These are phyloP conservation scores for Limonium bicolor DNA, from an alignment of 148 eudicot species.

Conservation along the genomic window DNA sequence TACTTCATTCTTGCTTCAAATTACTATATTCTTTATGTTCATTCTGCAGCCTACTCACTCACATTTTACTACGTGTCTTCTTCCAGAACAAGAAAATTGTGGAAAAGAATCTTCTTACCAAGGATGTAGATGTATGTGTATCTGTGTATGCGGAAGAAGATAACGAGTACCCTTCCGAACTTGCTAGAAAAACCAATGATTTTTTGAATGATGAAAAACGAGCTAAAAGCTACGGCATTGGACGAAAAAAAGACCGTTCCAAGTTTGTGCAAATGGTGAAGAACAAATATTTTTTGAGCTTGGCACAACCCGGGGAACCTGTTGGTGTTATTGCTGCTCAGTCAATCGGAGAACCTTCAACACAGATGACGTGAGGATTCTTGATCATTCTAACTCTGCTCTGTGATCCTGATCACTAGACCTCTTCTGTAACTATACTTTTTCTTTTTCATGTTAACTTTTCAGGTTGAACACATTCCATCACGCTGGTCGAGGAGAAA, in stretches of 20 bases:
- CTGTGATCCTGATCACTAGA: too few relatives aligned
- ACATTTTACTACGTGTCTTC: neutral
- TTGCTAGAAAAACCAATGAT: constrained; percentile 28
- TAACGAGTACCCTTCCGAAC: constrained; percentile 47
- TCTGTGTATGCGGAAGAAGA: constrained; percentile 46
- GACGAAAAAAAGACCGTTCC: constrained; percentile 14
- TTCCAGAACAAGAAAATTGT: constrained; percentile 58
- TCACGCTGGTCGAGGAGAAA: constrained; percentile 99
- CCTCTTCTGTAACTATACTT: too few relatives aligned
- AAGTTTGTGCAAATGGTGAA: constrained; percentile 48
- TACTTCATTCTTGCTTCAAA: neutral
- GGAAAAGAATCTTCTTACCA: constrained; percentile 31
- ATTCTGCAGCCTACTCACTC: too few relatives aligned
- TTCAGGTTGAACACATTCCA: constrained; percentile 90
- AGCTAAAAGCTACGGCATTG: constrained; percentile 5
- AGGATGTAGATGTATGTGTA: constrained; percentile 20
- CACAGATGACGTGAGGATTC: constrained; percentile 91
- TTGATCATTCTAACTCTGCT: too few relatives aligned
- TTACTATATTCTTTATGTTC: neutral
- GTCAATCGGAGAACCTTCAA: constrained; percentile 95
- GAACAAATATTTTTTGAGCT: constrained; percentile 71
- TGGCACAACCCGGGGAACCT: constrained; percentile 93
- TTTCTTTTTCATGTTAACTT: neutral
- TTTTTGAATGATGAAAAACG: constrained; percentile 12
- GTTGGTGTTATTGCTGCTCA: constrained; percentile 98